These are phyloP conservation scores for Brassica nigra DNA, from an alignment of 345 rosid species.

Conservation along the genomic window DNA sequence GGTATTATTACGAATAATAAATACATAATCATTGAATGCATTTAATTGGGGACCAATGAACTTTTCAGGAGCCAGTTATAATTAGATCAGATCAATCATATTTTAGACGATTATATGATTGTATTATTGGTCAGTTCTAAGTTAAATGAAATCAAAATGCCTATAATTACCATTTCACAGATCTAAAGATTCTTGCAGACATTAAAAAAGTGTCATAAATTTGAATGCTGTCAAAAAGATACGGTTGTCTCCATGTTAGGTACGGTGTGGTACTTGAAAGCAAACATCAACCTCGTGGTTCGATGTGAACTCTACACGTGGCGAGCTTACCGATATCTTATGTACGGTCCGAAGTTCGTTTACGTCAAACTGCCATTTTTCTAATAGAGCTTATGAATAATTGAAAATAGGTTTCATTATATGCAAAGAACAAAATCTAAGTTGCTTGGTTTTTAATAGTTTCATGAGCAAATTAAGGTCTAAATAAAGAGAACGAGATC, in stretches of 20 bases:
- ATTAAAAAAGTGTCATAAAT: conserved; percentile 23
- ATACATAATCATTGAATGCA: conserved; percentile 30
- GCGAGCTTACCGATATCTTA: conserved; percentile 21
- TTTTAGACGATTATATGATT: background rate
- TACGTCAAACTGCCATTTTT: conserved; percentile 29
- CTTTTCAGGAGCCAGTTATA: conserved; percentile 21
- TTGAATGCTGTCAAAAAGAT: conserved; percentile 36
- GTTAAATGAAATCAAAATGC: background rate
- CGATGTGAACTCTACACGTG: conserved; percentile 37
- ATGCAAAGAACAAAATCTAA: conserved; percentile 36
- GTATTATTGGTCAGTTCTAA: background rate
- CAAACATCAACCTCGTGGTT: conserved; percentile 38
- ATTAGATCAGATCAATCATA: conserved; percentile 16
- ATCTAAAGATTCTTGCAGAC: conserved; percentile 30
- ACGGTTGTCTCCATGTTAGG: conserved; percentile 45
- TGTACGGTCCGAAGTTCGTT: conserved; percentile 37
- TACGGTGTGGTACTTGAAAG: conserved; percentile 42
- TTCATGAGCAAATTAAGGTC: conserved; percentile 23
- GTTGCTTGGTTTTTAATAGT: conserved; percentile 26
- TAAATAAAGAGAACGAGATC: conserved; percentile 36
- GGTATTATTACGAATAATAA: conserved; percentile 22
- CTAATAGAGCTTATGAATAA: conserved; percentile 4
- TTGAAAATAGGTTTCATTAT: conserved; percentile 21
- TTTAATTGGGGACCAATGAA: conserved; percentile 19
- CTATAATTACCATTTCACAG: conserved; percentile 15